Conservation (phyloP, 805 yeast species). For the Lachancea mirantina region DNA sequence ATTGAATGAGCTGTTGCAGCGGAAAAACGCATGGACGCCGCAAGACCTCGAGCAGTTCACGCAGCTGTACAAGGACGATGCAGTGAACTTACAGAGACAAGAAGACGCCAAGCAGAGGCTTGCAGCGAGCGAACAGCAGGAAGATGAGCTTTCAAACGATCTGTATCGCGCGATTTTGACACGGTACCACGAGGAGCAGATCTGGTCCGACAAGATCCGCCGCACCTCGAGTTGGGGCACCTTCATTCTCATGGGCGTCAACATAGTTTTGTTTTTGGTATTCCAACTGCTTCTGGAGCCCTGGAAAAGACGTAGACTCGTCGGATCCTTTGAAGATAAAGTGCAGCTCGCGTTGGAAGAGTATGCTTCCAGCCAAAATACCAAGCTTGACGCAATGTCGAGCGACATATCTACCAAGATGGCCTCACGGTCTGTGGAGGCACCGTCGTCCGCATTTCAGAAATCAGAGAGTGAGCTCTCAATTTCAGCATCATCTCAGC, state of each 20-base stretch:
- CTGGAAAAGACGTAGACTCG: constrained; percentile 79
- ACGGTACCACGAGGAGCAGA: constrained; percentile 92
- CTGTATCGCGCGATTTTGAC: constrained; percentile 73
- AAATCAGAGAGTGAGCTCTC: too few relatives aligned
- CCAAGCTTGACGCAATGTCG: constrained; percentile 21
- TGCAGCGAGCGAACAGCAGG: constrained; percentile 47
- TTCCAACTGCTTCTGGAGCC: constrained; percentile 91
- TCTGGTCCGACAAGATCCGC: constrained; percentile 95
- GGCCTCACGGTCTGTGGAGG: too few relatives aligned
- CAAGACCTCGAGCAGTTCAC: constrained; percentile 81
- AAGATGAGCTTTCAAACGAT: constrained; percentile 62
- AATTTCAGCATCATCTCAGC: too few relatives aligned
- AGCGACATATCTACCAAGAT: constrained; percentile 5
- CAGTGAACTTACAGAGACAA: constrained; percentile 59
- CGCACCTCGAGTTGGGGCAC: constrained; percentile 97
- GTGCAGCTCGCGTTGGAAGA: constrained; percentile 50
- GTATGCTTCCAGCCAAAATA: constrained; percentile 24
- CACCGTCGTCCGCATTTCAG: too few relatives aligned
- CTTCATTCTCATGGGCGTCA: constrained; percentile 78
- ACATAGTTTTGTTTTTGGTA: constrained; percentile 64
- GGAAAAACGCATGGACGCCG: constrained; percentile 78
- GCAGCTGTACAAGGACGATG: constrained; percentile 71
- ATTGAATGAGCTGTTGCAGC: constrained; percentile 76
- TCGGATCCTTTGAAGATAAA: constrained; percentile 74
- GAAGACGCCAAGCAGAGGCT: constrained; percentile 41